These are phyloP conservation scores for Penicillium pancosmium DNA, from an alignment of 495 filamentous ascomycete genomes.

Conservation along the genomic window DNA sequence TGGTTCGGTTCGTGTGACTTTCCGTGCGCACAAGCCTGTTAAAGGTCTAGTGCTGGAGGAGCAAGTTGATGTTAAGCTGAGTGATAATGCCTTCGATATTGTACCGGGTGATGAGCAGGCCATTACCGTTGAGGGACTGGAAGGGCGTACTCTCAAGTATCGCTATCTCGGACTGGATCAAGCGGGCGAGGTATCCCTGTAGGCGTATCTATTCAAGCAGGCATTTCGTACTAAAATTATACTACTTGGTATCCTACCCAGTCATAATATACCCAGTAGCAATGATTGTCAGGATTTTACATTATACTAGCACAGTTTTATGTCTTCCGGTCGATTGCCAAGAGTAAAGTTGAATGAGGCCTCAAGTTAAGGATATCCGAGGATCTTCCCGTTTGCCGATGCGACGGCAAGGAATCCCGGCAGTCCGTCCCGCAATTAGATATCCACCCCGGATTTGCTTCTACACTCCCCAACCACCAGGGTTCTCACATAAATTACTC, in stretches of 20 bases:
- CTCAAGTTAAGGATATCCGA: slow-evolving; percentile 1
- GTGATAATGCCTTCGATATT: slow-evolving; percentile 52
- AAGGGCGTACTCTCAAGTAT: slow-evolving; percentile 35
- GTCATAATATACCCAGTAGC: too few species aligned
- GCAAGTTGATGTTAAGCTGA: slow-evolving; percentile 36
- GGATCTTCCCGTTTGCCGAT: neutral
- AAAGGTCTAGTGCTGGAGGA: slow-evolving; percentile 51
- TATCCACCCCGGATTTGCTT: neutral
- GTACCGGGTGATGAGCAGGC: slow-evolving; percentile 50
- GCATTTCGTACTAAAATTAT: too few species aligned
- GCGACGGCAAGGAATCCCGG: neutral
- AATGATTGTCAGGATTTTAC: neutral
- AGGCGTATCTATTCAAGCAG: neutral
- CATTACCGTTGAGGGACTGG: slow-evolving; percentile 41
- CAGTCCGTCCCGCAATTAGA: slow-evolving; percentile 2
- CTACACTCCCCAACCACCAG: neutral
- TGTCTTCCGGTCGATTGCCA: neutral
- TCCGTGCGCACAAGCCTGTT: slow-evolving; percentile 36
- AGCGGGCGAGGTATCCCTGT: neutral
- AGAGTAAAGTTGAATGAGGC: too few species aligned
- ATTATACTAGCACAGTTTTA: neutral
- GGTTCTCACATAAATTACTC: neutral
- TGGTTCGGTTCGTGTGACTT: slow-evolving; percentile 24
- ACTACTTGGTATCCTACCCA: neutral
- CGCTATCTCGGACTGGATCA: slow-evolving; percentile 24